Percentiles rank a stretch among this genome's conserved stretches.
These are phyloP conservation scores for Discostella stelligera DNA, from an alignment of 352 stramenopile species.

Conservation along the genomic window DNA sequence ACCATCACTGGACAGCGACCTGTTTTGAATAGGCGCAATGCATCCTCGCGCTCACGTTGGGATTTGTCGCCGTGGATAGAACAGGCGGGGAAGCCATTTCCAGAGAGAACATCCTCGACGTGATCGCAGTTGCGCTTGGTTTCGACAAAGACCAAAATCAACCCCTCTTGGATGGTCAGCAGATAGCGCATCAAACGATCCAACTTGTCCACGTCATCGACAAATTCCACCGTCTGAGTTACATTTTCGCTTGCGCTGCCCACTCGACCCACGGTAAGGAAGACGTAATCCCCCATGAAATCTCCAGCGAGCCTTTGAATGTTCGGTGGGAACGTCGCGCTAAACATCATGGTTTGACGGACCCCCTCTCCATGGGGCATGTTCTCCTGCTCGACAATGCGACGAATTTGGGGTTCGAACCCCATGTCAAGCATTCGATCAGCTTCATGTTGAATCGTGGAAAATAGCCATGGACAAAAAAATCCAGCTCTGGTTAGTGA, in stretches of 20 bases:
- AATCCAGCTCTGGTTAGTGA: no score
- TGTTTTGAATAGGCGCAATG: slow-evolving; percentile 91
- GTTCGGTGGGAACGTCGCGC: slow-evolving; percentile 97
- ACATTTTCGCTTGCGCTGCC: slow-evolving; percentile 93
- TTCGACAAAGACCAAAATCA: slow-evolving; percentile 98
- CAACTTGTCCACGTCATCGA: slow-evolving; percentile 97
- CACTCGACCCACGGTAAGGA: slow-evolving; percentile 97
- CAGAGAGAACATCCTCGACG: slow-evolving; percentile 93
- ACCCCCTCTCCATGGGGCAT: slow-evolving; percentile 89
- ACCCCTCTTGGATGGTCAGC: slow-evolving; percentile 87
- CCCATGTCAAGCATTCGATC: slow-evolving; percentile 99
- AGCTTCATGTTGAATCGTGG: no score
- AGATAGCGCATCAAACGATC: slow-evolving; percentile 91
- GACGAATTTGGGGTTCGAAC: slow-evolving; percentile 98
- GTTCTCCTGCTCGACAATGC: slow-evolving; percentile 97
- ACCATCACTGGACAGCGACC: slow-evolving; percentile 94
- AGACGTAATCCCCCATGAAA: slow-evolving; percentile 99
- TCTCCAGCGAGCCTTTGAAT: slow-evolving; percentile 88
- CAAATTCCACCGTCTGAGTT: slow-evolving; percentile 94
- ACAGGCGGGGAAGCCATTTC: slow-evolving; percentile 90
- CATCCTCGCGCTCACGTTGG: slow-evolving; percentile 92
- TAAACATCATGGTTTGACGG: slow-evolving; percentile 99
- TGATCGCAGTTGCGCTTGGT: slow-evolving; percentile 97
- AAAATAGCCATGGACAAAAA: no score
- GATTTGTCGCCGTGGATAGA: slow-evolving; percentile 98